Evolutionary conservation across 176 grass and related monocot genomes (phyloP).

Genomic region (Saccharum spontaneum): DNA sequence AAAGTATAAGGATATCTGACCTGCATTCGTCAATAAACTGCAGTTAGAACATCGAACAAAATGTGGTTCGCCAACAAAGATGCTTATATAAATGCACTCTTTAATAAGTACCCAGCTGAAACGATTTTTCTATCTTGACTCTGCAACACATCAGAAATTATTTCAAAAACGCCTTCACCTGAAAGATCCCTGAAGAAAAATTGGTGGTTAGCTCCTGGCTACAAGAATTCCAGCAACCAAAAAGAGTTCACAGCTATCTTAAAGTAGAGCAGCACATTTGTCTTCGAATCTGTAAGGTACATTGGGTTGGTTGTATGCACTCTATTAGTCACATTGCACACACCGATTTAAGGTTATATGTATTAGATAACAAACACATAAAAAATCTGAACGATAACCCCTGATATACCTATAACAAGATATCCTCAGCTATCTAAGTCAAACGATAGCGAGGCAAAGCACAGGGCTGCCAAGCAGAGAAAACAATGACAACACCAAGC

Average conservation of each 20-base stretch:
- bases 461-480: slow-evolving; percentile 33
- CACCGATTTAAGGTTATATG: background rate
- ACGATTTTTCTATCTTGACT: slow-evolving; percentile 91
- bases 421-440: slow-evolving; percentile 49
- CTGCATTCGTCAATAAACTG: slow-evolving; percentile 62
- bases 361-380: slow-evolving; percentile 15
- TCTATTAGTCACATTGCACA: slow-evolving; percentile 26
- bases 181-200: slow-evolving; percentile 87
- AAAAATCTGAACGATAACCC: slow-evolving; percentile 31
- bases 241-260: slow-evolving; percentile 27
- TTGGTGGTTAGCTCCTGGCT: slow-evolving; percentile 19
- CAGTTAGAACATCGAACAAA: slow-evolving; percentile 19
- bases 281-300: background rate
- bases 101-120: slow-evolving; percentile 78
- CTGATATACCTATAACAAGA: slow-evolving; percentile 45
- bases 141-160: slow-evolving; percentile 78
- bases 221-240: background rate
- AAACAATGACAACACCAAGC: slow-evolving; percentile 36
- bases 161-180: slow-evolving; percentile 94
- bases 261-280: slow-evolving; percentile 26
- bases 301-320: slow-evolving; percentile 13
- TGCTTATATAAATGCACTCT: slow-evolving; percentile 20
- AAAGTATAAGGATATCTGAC: slow-evolving; percentile 95
- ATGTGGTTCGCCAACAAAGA: background rate
- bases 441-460: slow-evolving; percentile 33